Percentiles rank a stretch among this genome's conserved stretches.
Evolutionary conservation across 2,329 filamentous ascomycete genomes (phyloP).

Genomic region (Xylaria hypoxylon): DNA sequence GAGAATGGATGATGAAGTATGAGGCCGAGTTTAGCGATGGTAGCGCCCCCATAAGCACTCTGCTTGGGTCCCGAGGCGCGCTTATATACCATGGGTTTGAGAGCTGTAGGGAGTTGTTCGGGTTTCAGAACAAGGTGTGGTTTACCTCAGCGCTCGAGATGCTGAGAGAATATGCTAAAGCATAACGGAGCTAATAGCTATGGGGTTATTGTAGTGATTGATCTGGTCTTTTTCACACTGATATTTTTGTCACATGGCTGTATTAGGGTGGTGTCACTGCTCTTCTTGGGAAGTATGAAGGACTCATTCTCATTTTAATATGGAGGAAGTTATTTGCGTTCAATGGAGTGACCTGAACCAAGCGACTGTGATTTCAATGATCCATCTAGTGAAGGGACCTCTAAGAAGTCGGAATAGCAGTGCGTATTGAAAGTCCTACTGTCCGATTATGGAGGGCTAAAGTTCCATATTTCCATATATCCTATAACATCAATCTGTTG

Average conservation of each 20-base stretch:
- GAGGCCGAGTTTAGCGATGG: constrained; percentile 3
- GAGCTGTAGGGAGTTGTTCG: neutral
- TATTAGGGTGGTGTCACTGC: neutral
- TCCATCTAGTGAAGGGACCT: no score
- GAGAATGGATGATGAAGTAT: constrained; percentile 18
- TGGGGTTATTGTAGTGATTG: neutral
- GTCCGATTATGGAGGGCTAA: neutral
- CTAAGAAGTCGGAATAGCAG: no score
- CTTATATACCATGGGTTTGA: constrained; percentile 1
- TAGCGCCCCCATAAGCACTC: constrained; percentile 1
- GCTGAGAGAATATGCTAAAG: constrained; percentile 11
- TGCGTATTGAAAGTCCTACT: no score
- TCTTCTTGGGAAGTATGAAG: no score
- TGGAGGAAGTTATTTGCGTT: no score
- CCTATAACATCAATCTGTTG: neutral
- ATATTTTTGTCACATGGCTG: neutral
- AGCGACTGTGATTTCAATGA: no score
- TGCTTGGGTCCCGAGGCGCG: constrained; percentile 9
- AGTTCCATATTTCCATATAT: neutral
- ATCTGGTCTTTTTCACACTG: neutral
- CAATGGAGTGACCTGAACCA: no score
- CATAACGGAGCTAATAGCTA: neutral
- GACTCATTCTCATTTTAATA: no score
- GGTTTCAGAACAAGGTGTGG: neutral
- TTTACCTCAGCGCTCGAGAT: constrained; percentile 4